These are phyloP conservation scores for Candida nanaspora DNA, from an alignment of 805 yeast species.

Conservation along the genomic window DNA sequence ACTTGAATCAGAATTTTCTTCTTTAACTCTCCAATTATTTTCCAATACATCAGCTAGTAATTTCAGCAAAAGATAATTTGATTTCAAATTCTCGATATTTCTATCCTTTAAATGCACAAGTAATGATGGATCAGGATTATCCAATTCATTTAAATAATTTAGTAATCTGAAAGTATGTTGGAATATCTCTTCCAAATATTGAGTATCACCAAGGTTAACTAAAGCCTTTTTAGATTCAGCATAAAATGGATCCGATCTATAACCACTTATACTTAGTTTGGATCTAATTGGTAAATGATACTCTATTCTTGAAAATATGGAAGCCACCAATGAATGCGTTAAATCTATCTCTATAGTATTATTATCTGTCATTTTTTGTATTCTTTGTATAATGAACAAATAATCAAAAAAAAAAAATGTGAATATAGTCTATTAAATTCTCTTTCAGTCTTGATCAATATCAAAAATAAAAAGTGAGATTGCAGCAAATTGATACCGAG, in stretches of 20 bases:
- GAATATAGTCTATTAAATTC: too few species aligned
- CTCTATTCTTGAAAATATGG: slow-evolving; percentile 28
- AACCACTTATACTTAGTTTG: slow-evolving; percentile 26
- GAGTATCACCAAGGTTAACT: slow-evolving; percentile 21
- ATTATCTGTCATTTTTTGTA: background rate
- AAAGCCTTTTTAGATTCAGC: slow-evolving; percentile 27
- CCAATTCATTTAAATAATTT: background rate
- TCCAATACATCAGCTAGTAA: slow-evolving; percentile 29
- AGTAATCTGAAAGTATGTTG: slow-evolving; percentile 11
- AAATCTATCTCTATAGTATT: too few species aligned
- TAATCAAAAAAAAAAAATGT: too few species aligned
- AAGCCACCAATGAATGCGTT: slow-evolving; percentile 28
- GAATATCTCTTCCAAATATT: slow-evolving; percentile 24
- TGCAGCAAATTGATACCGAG: too few species aligned
- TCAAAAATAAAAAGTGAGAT: too few species aligned
- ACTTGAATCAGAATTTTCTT: too few species aligned
- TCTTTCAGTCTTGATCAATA: too few species aligned
- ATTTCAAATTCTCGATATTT: slow-evolving; percentile 16
- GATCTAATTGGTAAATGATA: slow-evolving; percentile 29
- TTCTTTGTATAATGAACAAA: too few species aligned
- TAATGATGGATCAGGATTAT: background rate
- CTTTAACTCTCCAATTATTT: slow-evolving; percentile 11
- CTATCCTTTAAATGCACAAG: slow-evolving; percentile 10
- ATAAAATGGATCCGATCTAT: slow-evolving; percentile 29
- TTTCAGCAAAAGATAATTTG: slow-evolving; percentile 30